Conservation (phyloP, 306 rosid species). For the Carpinus viminea region DNA sequence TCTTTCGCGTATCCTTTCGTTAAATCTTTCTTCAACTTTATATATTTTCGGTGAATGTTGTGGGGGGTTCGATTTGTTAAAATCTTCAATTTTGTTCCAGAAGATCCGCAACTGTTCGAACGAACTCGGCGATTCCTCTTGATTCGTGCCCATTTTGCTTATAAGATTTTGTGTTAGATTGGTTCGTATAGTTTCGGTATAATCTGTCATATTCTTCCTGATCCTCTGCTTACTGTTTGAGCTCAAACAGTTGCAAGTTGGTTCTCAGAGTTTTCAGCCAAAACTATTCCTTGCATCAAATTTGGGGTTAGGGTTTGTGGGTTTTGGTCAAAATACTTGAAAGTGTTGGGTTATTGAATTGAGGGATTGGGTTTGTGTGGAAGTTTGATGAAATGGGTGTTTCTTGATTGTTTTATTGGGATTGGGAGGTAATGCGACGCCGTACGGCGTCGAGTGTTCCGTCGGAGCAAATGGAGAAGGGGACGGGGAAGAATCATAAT, state of each 20-base stretch:
- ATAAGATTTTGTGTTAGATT: not conserved
- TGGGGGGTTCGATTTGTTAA: constrained; percentile 12
- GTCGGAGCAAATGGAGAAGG: constrained; percentile 73
- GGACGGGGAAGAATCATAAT: constrained; percentile 61
- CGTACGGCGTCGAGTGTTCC: constrained; percentile 58
- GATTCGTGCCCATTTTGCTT: constrained; percentile 9
- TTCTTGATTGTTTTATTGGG: constrained; percentile 25
- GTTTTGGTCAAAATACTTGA: not conserved
- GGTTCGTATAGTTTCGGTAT: not conserved
- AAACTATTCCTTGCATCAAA: not conserved
- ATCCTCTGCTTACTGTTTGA: not conserved
- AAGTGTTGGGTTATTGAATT: not conserved
- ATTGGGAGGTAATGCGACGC: constrained; percentile 62
- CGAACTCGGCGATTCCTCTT: constrained; percentile 14
- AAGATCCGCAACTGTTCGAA: constrained; percentile 16
- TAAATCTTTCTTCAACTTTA: not conserved
- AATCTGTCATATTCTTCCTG: not conserved
- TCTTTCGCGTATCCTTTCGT: not conserved
- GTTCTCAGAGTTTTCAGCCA: constrained; percentile 4
- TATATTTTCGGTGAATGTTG: not conserved
- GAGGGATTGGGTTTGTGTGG: constrained; percentile 14
- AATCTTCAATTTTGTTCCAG: not conserved
- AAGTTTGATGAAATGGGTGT: constrained; percentile 18
- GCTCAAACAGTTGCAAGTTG: not conserved
- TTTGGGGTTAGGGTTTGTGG: constrained; percentile 16